Base-by-base conservation (phyloP, 1,284 basidiomycete species). In the Heterobasidion parviporum region DNA sequence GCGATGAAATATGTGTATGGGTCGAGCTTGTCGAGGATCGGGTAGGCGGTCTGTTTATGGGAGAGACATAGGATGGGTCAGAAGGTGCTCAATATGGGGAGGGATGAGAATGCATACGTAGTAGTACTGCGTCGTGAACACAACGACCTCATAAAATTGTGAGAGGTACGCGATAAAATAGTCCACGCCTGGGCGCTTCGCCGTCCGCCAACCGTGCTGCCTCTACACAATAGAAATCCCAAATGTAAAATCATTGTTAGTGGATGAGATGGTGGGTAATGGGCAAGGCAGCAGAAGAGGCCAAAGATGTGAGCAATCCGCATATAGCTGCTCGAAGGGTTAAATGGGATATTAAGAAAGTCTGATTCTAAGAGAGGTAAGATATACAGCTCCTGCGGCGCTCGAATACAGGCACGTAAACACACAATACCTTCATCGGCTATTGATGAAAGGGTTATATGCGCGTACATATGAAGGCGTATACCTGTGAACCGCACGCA, bases 81-180 rank as follows among this genome's bases (percentile, higher is more conserved):
- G 47, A 49, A 33, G 32, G 26, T 26, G 26, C 26, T 26, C 16
- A 50, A 32, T 26, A 41, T 34, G 36, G 6, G 15, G 8, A 15
- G 26, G 20, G 52, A 52, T 33, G 33, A 46, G 47, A 26, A 26
- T 32, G 79, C 90, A 57, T 63, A 94, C 94, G 70, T 96, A 98
- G 63, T 83, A 79, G 54, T 92, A 85, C 73, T 98, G 94, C 8
- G 86, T 82, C 12, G 95, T 98, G 76, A 98, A 99, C 55, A 99
- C 77, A 20, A 99, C 95, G 59, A 99, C 86, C 75, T 99, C 96
- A 71, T 94, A 99, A 73, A 98, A 98, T 67, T 98, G 95, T 0
- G 93, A 94, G 47, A 99, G 80, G 71, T 99, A 98, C 36, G 84
- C 94, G 52, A 99, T 77, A 81, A 98, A 99, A 72, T 98, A 98